Percentiles rank a stretch among this genome's conserved stretches.
Conservation (phyloP, 768 basidiomycete genomes). For the Stropharia rugosoannulata region DNA sequence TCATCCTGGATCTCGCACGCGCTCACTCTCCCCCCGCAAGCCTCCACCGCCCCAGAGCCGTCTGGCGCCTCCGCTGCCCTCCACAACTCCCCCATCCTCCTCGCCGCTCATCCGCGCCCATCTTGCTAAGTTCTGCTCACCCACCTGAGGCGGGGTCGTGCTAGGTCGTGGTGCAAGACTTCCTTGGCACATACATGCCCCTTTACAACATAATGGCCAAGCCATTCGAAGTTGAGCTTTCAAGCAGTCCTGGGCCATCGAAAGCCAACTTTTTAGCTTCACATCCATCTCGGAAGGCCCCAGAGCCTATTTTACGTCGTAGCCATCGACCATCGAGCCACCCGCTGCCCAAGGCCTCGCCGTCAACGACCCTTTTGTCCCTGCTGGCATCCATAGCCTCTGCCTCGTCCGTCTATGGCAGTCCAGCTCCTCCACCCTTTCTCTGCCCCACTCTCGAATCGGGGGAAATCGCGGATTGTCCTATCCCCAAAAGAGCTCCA, state of each 20-base stretch:
- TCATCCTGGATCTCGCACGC: slow-evolving; percentile 16
- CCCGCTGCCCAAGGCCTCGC: slow-evolving; percentile 20
- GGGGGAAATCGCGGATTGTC: slow-evolving; percentile 7
- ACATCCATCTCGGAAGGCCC: not conserved
- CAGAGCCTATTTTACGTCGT: slow-evolving; percentile 13
- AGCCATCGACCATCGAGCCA: slow-evolving; percentile 21
- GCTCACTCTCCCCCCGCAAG: slow-evolving; percentile 14
- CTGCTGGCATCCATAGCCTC: slow-evolving; percentile 57
- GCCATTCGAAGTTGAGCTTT: slow-evolving; percentile 39
- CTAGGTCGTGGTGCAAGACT: slow-evolving; percentile 26
- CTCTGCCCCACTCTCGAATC: slow-evolving; percentile 52
- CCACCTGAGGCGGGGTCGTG: not conserved
- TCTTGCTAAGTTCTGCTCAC: not conserved
- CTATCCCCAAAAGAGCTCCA: slow-evolving; percentile 4
- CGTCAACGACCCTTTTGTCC: slow-evolving; percentile 53
- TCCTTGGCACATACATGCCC: slow-evolving; percentile 38
- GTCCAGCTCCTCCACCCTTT: slow-evolving; percentile 57
- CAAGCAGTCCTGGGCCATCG: slow-evolving; percentile 23
- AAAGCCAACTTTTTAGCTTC: slow-evolving; percentile 11
- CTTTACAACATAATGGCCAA: slow-evolving; percentile 50
- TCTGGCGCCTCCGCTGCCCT: not conserved
- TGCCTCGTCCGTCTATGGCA: slow-evolving; percentile 42
- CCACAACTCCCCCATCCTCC: not conserved
- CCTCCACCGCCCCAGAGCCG: slow-evolving; percentile 9
- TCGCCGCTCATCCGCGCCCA: slow-evolving; percentile 13